A percentile compares a stretch with the other conserved stretches of the same genome.
Evolutionary conservation across 768 basidiomycete genomes (phyloP).

Genomic region (Suillus brevipes): DNA sequence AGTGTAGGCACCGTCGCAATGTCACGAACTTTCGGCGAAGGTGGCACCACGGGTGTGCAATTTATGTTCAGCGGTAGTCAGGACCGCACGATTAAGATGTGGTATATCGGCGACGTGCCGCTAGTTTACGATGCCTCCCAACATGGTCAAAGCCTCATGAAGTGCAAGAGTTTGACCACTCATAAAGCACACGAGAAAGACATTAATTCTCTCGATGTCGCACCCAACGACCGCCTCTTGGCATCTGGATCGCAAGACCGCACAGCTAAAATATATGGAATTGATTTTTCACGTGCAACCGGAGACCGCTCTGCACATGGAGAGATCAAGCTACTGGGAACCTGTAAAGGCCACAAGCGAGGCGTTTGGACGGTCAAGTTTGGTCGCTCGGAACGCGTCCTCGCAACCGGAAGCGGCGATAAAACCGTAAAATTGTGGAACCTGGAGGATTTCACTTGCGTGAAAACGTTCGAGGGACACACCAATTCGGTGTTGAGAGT

Average conservation of each 20-base stretch:
- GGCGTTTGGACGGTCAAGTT: conserved; percentile 97
- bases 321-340: conserved; percentile 74
- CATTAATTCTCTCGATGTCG: conserved; percentile 93
- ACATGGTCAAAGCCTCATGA: conserved; percentile 29
- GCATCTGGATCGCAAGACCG: conserved; percentile 96
- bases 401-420: conserved; percentile 95
- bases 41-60: conserved; percentile 21
- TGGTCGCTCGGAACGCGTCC: conserved; percentile 73
- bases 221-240: conserved; percentile 85
- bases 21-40: conserved; percentile 51
- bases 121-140: conserved; percentile 29
- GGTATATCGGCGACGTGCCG: conserved; percentile 74
- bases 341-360: conserved; percentile 93
- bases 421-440: conserved; percentile 94
- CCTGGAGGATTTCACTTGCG: conserved; percentile 88
- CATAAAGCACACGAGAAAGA: conserved; percentile 96
- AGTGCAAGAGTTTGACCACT: conserved; percentile 78
- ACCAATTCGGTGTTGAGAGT: conserved; percentile 95
- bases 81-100: conserved; percentile 97
- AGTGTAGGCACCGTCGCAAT: conserved; percentile 89
- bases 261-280: conserved; percentile 86
- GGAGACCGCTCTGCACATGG: conserved; percentile 54
- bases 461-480: conserved; percentile 98
- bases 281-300: conserved; percentile 52
- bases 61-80: conserved; percentile 97